Evolutionary conservation across 805 yeast species (phyloP).

Genomic region (Brettanomyces naardenensis): DNA sequence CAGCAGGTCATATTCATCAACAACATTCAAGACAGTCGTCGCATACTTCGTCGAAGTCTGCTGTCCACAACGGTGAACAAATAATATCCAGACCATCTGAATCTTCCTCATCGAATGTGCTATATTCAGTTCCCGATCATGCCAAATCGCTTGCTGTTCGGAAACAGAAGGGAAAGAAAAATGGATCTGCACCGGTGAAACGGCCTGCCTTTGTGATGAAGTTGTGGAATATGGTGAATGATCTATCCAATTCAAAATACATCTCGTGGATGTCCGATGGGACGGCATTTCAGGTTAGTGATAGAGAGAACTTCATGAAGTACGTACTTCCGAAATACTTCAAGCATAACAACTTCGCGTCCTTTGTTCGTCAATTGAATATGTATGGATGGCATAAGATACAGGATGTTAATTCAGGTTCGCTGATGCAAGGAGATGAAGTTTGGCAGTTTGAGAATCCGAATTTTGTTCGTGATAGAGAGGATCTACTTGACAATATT

Average conservation of each 20-base stretch:
- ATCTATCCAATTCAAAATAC: conserved; percentile 54
- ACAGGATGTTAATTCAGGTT: conserved; percentile 81
- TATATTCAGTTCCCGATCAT: too few species aligned
- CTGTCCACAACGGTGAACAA: conserved; percentile 3
- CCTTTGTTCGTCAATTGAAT: conserved; percentile 91
- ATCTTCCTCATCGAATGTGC: conserved; percentile 1
- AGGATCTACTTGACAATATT: conserved; percentile 78
- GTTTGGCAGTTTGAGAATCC: conserved; percentile 86
- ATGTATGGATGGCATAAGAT: conserved; percentile 99
- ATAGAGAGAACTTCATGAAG: conserved; percentile 80
- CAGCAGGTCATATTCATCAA: background rate
- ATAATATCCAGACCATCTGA: conserved; percentile 1
- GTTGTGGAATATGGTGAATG: conserved; percentile 94
- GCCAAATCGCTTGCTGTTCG: too few species aligned
- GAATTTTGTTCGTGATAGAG: conserved; percentile 65
- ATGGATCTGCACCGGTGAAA: conserved; percentile 29
- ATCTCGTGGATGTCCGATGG: conserved; percentile 88
- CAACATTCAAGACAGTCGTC: background rate
- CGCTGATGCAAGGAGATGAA: conserved; percentile 62
- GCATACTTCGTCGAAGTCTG: background rate
- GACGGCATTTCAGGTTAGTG: conserved; percentile 71
- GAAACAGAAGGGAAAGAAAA: conserved; percentile 15
- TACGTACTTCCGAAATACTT: conserved; percentile 82
- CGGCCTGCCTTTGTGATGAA: conserved; percentile 90
- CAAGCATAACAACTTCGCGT: conserved; percentile 92